Base-by-base conservation (phyloP, 1,284 basidiomycete genomes). In the Exobasidium rhododendri region DNA sequence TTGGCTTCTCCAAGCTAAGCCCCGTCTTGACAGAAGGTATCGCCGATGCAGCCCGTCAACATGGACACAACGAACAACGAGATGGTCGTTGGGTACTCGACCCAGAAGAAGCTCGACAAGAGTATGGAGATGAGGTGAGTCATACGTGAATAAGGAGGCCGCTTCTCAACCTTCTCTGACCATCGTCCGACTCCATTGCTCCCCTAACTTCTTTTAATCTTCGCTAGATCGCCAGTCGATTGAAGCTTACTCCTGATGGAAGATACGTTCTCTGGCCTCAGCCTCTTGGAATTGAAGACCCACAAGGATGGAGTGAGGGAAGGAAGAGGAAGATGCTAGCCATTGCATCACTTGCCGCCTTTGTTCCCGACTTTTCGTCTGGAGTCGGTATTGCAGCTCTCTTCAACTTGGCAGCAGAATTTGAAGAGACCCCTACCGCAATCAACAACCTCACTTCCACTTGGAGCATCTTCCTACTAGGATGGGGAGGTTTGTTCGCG, bases 361-460 rank as follows among this genome's bases (percentile, higher is more conserved):
- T 88, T 44, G 84, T 87, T 10, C 87, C 87, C 0, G 87, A 88
- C 69, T 88, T 88, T 65, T 85, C 86, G 67, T 87, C 86, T 13
- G 86, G 85, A 0, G 86, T 87, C 64, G 86, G 86, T 66, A 86
- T 87, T 66, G 84, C 86, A 11, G 77, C 81, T 3, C 83, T 88
- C 31, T 88, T 88, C 68, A 82, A 83, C 2, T 81, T 89, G 13
- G 86, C 87, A 0, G 65, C 76, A 24, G 83, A 87, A 64, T 88
- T 82, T 71, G 58, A 86, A 58, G 88, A 87, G 0, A 87, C 83
- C 0, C 80, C 86, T 0, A 83, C 82, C 6, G 82, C 82, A 1
- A 87, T 88, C 75, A 88, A 88, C 69, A 84, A 87, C 70, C 67
- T 87, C 58, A 73, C 75, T 1, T 67, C 66, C 6, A 75, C 74